Evolutionary conservation across 345 rosid genomes (phyloP).

Genomic region (Dipteronia dyeriana): DNA sequence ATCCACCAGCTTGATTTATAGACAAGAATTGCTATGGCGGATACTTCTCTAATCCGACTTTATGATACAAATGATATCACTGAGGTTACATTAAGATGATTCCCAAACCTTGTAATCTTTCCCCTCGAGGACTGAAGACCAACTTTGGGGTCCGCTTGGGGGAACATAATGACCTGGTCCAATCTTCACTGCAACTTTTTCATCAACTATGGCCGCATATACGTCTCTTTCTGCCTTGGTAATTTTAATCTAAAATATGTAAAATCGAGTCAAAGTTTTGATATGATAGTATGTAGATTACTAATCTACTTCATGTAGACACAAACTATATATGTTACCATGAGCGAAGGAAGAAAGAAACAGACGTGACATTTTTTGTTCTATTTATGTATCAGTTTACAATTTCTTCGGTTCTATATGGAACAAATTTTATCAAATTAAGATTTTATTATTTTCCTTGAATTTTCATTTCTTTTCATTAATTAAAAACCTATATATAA

Average conservation of each 20-base stretch:
- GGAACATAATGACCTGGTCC: constrained; percentile 94
- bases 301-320: background rate
- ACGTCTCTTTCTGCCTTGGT: constrained; percentile 77
- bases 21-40: background rate
- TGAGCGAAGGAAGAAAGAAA: background rate
- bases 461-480: background rate
- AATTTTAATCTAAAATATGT: constrained; percentile 57
- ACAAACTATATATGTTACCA: background rate
- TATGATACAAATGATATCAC: background rate
- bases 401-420: background rate
- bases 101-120: constrained; percentile 93
- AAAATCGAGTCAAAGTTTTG: background rate
- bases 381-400: background rate
- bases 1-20: constrained; percentile 4
- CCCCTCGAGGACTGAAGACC: constrained; percentile 74
- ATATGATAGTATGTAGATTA: background rate
- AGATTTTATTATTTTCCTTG: no score
- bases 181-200: constrained; percentile 81
- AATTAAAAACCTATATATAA: no score
- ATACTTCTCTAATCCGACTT: background rate
- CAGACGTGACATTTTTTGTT: background rate
- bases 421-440: background rate
- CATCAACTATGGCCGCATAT: constrained; percentile 80
- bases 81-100: constrained; percentile 42
- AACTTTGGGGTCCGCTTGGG: constrained; percentile 45